Evolutionary conservation across 305 asterid genomes (phyloP), one percentile per base, ranked within the genome.

Genomic region (Fraxinus floribunda): DNA sequence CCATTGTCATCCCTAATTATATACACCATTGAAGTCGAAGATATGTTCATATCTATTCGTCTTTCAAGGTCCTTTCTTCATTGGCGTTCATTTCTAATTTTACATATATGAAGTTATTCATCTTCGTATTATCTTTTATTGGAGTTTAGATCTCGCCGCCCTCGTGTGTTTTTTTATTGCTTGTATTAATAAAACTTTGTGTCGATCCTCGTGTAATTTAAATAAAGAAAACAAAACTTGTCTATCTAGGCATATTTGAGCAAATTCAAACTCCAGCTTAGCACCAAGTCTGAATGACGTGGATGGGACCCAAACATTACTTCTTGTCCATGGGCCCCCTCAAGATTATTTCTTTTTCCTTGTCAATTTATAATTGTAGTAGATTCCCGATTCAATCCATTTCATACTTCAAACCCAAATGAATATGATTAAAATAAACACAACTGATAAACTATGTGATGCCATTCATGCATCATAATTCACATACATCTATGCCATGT

Each of bases 251-350:
- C 55, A 44, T 13, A 13, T 3, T 3, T 44, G 55, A 11, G 55
- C 10, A 11, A 11, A 44, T 44, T 44, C 55, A 44, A 44, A 44
- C 15, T 11, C 55, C n/a, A 3, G 15, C 55, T n/a, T 11, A 3
- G n/a, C 55, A 44, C 5, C 55, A 0, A 44, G n/a, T 13, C 55
- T 11, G 52, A 44, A 44, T 85, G 91, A 88, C 84, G 87, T 85
- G 89, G 91, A 0, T 16, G 57, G 82, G 86, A 78, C 83, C 79
- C 80, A 46, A 75, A 77, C 39, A 68, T 66, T 82, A 66, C 62
- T 71, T 20, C 30, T 2, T 72, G 82, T 16, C 60, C 64, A 11
- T 35, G 52, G 36, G 73, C 4, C 15, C 68, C 38, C 16, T 20
- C 0, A n/a, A 44, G 36, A 13, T 0, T 57, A 6, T 36, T 7